Evolutionary conservation across 1,284 basidiomycete species (phyloP).

Genomic region (Porodaedalea pini): DNA sequence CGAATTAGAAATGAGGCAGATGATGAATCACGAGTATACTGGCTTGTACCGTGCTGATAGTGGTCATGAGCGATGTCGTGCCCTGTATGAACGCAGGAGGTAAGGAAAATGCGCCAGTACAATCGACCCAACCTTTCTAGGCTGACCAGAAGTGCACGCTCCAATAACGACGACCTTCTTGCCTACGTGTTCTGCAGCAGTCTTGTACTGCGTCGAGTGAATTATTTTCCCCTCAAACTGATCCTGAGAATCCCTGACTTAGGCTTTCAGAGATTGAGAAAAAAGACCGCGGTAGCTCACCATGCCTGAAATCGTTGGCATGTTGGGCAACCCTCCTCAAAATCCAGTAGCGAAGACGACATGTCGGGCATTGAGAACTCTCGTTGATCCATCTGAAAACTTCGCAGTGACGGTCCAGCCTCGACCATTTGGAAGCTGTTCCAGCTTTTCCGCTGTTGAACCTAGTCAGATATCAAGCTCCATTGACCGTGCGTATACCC

Average conservation of each 20-base stretch:
- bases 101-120: background rate
- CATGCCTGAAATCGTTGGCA: slow-evolving; percentile 44
- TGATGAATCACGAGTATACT: slow-evolving; percentile 8
- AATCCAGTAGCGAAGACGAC: slow-evolving; percentile 61
- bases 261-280: background rate
- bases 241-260: slow-evolving; percentile 27
- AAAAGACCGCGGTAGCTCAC: slow-evolving; percentile 23
- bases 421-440: slow-evolving; percentile 41
- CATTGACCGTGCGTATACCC: slow-evolving; percentile 57
- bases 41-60: slow-evolving; percentile 42
- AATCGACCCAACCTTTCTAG: background rate
- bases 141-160: slow-evolving; percentile 44
- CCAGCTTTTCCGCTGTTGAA: slow-evolving; percentile 42
- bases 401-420: slow-evolving; percentile 54
- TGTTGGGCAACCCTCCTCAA: slow-evolving; percentile 45
- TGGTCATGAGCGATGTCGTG: slow-evolving; percentile 45
- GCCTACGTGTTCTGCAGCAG: slow-evolving; percentile 37
- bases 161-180: slow-evolving; percentile 50
- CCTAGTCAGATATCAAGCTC: slow-evolving; percentile 67
- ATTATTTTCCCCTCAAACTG: slow-evolving; percentile 41
- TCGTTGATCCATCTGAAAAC: slow-evolving; percentile 38
- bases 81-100: slow-evolving; percentile 20
- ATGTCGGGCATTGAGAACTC: slow-evolving; percentile 51
- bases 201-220: slow-evolving; percentile 41
- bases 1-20: background rate